Conservation (phyloP, 768 basidiomycete genomes). For the Suillus plorans region DNA sequence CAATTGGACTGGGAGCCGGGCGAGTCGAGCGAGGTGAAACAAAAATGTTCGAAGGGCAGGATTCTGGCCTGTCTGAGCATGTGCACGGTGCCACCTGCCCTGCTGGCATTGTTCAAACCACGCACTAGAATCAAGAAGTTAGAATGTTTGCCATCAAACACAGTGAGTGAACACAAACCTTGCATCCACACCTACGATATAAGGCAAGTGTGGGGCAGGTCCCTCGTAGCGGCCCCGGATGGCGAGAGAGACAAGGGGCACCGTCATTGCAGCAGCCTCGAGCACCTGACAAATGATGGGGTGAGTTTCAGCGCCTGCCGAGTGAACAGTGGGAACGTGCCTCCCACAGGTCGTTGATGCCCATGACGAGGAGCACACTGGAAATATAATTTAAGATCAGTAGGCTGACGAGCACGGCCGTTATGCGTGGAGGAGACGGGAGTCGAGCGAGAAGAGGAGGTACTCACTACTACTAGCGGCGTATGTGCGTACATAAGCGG, state of each 20-base stretch:
- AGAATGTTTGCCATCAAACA: too few species aligned
- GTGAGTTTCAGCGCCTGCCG: background rate
- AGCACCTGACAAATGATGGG: background rate
- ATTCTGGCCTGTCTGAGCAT: background rate
- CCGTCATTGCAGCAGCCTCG: background rate
- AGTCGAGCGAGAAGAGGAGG: background rate
- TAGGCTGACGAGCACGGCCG: background rate
- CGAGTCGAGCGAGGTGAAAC: constrained; percentile 39
- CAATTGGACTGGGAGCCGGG: constrained; percentile 35
- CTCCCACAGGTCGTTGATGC: background rate
- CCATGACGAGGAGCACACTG: background rate
- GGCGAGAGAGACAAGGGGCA: background rate
- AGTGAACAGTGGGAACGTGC: background rate
- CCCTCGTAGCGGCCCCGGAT: background rate
- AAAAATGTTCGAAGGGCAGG: constrained; percentile 30
- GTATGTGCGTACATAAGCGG: background rate
- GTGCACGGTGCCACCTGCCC: background rate
- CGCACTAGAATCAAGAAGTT: too few species aligned
- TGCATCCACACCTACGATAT: background rate
- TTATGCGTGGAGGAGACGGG: background rate
- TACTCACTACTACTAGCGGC: too few species aligned
- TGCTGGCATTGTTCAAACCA: background rate
- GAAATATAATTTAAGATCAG: background rate
- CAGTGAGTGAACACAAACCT: background rate
- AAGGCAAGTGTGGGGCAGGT: background rate